Evolutionary conservation across 371 early-diverging fungal genomes (phyloP).

Genomic region (Mortierella sp.): DNA sequence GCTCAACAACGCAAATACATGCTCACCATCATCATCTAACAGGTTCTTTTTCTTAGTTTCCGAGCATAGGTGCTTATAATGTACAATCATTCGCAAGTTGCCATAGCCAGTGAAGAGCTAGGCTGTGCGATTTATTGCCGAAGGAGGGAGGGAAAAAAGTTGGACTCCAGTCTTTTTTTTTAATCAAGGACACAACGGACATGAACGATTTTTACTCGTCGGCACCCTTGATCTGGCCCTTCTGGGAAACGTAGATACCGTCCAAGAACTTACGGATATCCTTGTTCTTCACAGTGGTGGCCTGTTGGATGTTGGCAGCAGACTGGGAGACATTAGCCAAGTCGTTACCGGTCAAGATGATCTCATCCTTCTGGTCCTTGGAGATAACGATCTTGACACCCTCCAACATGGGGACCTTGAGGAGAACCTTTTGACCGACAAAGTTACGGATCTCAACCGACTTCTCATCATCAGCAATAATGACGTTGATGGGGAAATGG

Average conservation of each 20-base stretch:
- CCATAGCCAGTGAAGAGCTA: slow-evolving; percentile 23
- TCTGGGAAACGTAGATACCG: slow-evolving; percentile 98
- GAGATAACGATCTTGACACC: slow-evolving; percentile 92
- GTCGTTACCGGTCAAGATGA: slow-evolving; percentile 96
- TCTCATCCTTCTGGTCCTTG: slow-evolving; percentile 95
- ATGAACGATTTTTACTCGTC: slow-evolving; percentile 35
- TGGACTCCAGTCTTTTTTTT: slow-evolving; percentile 35
- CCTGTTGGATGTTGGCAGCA: slow-evolving; percentile 91
- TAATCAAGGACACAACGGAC: slow-evolving; percentile 30
- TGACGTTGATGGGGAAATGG: slow-evolving; percentile 99
- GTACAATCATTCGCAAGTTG: slow-evolving; percentile 17
- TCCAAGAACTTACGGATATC: slow-evolving; percentile 99
- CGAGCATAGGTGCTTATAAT: no score
- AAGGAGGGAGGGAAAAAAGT: slow-evolving; percentile 3
- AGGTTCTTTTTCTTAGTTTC: no score
- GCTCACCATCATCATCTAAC: no score
- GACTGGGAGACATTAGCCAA: slow-evolving; percentile 97
- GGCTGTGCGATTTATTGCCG: slow-evolving; percentile 29
- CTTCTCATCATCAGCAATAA: slow-evolving; percentile 85
- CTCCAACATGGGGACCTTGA: slow-evolving; percentile 90
- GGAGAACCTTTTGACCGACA: slow-evolving; percentile 97
- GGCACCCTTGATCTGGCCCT: slow-evolving; percentile 54
- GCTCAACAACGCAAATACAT: no score
- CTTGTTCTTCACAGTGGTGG: slow-evolving; percentile 89
- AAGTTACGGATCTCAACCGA: slow-evolving; percentile 99